Base-by-base conservation (phyloP, 106 monocot genomes). In the Iris macrosiphon region DNA sequence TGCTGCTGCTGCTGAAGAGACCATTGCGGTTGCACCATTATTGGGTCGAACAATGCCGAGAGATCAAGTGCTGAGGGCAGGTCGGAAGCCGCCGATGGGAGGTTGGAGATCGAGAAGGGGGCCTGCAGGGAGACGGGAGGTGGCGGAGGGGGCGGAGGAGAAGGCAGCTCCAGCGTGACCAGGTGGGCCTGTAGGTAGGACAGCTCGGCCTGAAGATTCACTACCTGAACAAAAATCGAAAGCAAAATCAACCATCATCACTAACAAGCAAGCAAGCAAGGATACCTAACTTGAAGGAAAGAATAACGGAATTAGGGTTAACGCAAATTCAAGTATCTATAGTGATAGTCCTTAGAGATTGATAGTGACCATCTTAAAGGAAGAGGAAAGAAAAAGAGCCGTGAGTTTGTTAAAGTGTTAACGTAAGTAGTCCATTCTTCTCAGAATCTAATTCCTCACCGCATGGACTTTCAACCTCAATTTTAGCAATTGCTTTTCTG, bases 141-240 rank as follows among this genome's bases (percentile, higher is more conserved):
- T 5, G 72, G 61, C 0, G 79, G 80, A 0, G 65, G 78, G 14
- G 81, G 88, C 7, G 79, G 89, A 4, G 92, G 89, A 1, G 83
- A 67, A 1, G 85, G 79, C 26, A 87, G 58, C 82, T 96, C 95
- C 2, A 96, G 66, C 2, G 85, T 75, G 4, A 86, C 86, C 3
- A 98, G 69, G 55, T 90, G 96, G 18, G 90, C 75, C 30, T 90
- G 89, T 20, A 98, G 21, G 72, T 83, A 90, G 6, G 90, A 74
- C 15, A 98, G 65, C 64, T 98, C 96, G 2, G 86, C 77, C 53
- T 98, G 96, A 7, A 98, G 67, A 53, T 66, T 78, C 51, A 90
- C 77, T 41, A 98, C 90, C 96, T 98, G 63, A 40, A 65, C 20
- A 21, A 15, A 19, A 45, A n/a, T n/a, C n/a, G n/a, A n/a, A n/a